Evolutionary conservation across 116 monocot species (phyloP).

Genomic region (Posidonia oceanica): DNA sequence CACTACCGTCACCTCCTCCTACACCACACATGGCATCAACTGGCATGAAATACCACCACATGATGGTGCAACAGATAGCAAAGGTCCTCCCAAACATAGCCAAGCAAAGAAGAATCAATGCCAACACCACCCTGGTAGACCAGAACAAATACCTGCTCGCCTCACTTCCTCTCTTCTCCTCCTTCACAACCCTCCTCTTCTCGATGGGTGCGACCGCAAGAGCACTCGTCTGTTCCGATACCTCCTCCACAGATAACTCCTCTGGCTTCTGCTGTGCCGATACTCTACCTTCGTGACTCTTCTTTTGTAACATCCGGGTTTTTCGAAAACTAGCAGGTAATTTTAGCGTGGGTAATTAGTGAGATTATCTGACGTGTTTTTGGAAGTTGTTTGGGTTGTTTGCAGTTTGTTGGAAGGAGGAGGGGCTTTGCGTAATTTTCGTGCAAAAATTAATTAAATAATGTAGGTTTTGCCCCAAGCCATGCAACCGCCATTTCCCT

Average conservation of each 20-base stretch:
- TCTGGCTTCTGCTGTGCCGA: no score
- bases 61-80: slow-evolving; percentile 50
- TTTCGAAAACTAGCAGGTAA: no score
- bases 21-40: background rate
- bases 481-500: no score
- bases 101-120: slow-evolving; percentile 37
- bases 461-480: no score
- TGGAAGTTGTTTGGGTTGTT: no score
- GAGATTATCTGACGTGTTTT: no score
- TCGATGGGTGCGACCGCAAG: background rate
- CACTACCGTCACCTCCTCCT: background rate
- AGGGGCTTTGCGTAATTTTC: no score
- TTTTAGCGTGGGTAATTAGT: no score
- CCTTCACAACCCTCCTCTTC: background rate
- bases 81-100: slow-evolving; percentile 46
- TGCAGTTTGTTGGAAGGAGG: no score
- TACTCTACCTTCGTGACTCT: background rate
- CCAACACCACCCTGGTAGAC: slow-evolving; percentile 11
- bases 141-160: slow-evolving; percentile 8
- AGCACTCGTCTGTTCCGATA: background rate
- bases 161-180: background rate
- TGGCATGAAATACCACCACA: slow-evolving; percentile 30
- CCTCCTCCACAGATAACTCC: no score
- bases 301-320: no score
- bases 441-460: no score